Evolutionary conservation across 345 rosid genomes (phyloP).

Genomic region (Melaleuca quinquenervia): DNA sequence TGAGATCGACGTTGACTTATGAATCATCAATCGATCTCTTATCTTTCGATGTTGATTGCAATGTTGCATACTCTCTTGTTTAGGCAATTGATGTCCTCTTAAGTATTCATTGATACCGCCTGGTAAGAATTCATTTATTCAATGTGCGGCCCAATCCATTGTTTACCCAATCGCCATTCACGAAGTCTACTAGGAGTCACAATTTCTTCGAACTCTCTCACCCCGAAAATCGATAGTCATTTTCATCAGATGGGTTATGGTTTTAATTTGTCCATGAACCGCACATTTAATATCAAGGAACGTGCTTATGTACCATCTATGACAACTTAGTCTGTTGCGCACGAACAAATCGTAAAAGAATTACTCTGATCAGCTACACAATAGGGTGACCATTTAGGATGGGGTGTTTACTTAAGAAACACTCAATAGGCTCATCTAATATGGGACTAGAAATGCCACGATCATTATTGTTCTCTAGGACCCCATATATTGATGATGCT

Average conservation of each 20-base stretch:
- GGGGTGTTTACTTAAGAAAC: neutral
- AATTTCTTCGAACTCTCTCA: accelerated
- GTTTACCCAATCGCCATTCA: no score
- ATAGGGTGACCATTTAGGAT: neutral
- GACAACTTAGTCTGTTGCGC: neutral
- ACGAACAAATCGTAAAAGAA: neutral
- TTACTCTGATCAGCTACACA: no score
- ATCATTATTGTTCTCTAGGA: neutral
- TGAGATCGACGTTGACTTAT: accelerated
- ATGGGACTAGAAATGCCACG: neutral
- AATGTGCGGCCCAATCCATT: neutral
- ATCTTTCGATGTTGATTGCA: neutral
- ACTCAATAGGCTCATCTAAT: no score
- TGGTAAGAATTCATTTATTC: accelerated
- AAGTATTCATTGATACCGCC: no score
- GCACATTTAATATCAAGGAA: no score
- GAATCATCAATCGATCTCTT: neutral
- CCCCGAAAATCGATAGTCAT: accelerated
- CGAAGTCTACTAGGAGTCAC: neutral
- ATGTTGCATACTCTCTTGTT: neutral
- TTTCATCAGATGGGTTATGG: neutral
- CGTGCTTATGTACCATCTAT: no score
- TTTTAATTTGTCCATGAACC: no score
- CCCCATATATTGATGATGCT: neutral
- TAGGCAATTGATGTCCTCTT: neutral